Evolutionary conservation across 2,329 filamentous ascomycete genomes (phyloP).

Genomic region (Hypoxylon sp.): DNA sequence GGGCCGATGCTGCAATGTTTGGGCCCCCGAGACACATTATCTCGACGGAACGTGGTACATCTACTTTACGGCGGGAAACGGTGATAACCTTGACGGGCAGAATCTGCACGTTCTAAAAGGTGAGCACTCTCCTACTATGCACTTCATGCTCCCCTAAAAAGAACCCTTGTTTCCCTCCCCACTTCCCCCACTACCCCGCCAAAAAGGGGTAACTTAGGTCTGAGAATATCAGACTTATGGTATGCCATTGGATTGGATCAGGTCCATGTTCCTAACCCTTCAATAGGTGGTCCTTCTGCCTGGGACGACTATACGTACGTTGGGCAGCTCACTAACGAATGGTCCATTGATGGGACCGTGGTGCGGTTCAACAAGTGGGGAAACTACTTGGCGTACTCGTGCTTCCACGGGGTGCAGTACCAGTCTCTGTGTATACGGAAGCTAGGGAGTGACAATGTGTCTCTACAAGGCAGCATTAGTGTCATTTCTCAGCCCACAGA

Average conservation of each 20-base stretch:
- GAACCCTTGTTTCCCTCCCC: no score
- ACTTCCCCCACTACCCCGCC: no score
- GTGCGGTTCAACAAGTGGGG: constrained; percentile 62
- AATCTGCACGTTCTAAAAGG: constrained; percentile 67
- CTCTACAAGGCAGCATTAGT: constrained; percentile 60
- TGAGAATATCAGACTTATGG: not conserved
- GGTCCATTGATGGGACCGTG: constrained; percentile 69
- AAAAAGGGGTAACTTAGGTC: not conserved
- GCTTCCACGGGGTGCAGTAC: constrained; percentile 60
- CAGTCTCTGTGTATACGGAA: constrained; percentile 59
- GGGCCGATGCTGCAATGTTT: constrained; percentile 68
- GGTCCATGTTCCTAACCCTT: not conserved
- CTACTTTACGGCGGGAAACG: constrained; percentile 64
- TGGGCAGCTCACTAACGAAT: constrained; percentile 63
- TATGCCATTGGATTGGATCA: not conserved
- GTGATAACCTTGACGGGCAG: constrained; percentile 63
- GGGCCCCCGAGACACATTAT: constrained; percentile 71
- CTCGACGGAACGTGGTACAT: constrained; percentile 67
- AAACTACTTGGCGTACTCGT: constrained; percentile 70
- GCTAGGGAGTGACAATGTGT: constrained; percentile 59
- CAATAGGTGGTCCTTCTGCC: constrained; percentile 64
- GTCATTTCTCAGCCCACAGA: constrained; percentile 67
- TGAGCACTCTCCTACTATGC: constrained; percentile 45
- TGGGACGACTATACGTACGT: constrained; percentile 68
- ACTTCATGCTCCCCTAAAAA: not conserved